phyloP scores from a whole-genome alignment of 2,329 filamentous ascomycete species.

The Trichoderma sp. region DNA sequence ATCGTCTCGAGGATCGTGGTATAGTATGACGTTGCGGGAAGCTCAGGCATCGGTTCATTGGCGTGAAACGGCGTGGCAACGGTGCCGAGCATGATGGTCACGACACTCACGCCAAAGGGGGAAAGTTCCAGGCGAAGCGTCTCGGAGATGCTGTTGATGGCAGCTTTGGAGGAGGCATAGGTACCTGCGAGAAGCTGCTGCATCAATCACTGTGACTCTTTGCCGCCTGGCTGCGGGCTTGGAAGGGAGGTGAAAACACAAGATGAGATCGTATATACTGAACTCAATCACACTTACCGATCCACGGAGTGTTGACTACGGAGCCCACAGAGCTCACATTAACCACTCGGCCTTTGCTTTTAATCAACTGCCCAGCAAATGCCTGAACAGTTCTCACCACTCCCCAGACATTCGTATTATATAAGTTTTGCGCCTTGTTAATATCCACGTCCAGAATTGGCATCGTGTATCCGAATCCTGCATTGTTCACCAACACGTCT shows the following conservation, averaged over 20 bases:
- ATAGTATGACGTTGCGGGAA: slow-evolving; percentile 11
- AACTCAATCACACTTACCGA: slow-evolving; percentile 12
- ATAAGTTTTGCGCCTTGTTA: slow-evolving; percentile 25
- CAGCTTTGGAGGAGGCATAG: slow-evolving; percentile 20
- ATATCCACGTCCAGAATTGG: slow-evolving; percentile 28
- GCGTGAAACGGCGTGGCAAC: slow-evolving; percentile 11
- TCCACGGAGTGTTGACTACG: slow-evolving; percentile 27
- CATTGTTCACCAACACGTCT: slow-evolving; percentile 35
- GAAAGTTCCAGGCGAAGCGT: slow-evolving; percentile 28
- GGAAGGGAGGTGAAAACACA: not conserved
- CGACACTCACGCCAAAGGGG: slow-evolving; percentile 27
- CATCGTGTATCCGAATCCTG: slow-evolving; percentile 28
- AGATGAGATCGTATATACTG: not conserved
- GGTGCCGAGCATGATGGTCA: slow-evolving; percentile 18
- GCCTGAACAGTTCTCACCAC: slow-evolving; percentile 30
- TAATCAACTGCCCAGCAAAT: slow-evolving; percentile 29
- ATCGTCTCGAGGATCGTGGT: slow-evolving; percentile 2
- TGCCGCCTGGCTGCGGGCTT: not conserved
- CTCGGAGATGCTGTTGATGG: slow-evolving; percentile 23
- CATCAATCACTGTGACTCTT: not conserved
- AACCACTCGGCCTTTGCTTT: slow-evolving; percentile 27
- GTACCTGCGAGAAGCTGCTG: not conserved
- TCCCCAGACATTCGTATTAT: slow-evolving; percentile 33
- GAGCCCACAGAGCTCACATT: slow-evolving; percentile 32
- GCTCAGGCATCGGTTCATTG: slow-evolving; percentile 1